Evolutionary conservation across 2,329 filamentous ascomycete species (phyloP), one percentile per base, ranked within the genome.

Genomic region (Gnomoniopsis smithogilvyi): DNA sequence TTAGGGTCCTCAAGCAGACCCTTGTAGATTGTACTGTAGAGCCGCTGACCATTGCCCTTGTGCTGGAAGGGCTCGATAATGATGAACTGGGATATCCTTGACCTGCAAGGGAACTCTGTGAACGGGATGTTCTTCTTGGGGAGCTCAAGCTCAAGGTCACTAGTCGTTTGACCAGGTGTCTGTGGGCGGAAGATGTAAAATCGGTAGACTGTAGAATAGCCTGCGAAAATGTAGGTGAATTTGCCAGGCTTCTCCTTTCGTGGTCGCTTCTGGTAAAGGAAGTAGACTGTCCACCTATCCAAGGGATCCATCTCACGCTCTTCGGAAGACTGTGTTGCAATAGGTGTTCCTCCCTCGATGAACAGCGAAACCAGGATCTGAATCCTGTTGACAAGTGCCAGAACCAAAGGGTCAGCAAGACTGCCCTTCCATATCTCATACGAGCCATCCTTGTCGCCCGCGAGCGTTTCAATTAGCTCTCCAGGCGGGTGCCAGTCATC

Each of bases 1-100:
- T 88, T 86, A 0, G 83, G 72, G 58, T 89, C 83, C 36, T 84
- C 79, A 59, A 89, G 80, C 64, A 91, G 89, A 65, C 86, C 76
- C 8, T 82, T 75, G 68, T 92, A 94, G 65, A 98, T 91, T 51
- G 86, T 81, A 61, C 86, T 85, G 78, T 98, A 99, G 43, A 99
- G 84, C 46, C 85, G 81, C 12, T 86, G 83, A 38, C 94, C 95
- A 52, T 94, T 87, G 17, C 92, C 92, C 62, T 86, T 84, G 62
- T 84, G 82, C 70, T 97, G 93, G 72, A 92, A 96, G 6, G 92
- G 89, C 2, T 93, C 93, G 12, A 99, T 80, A 63, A 99, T 88
- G 62, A 99, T 70, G 73, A 98, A 98, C 72, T 99, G 95, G 0
- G 94, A 96, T 64, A 99, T 91, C 48, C 96, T 84, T 61, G 91